phyloP scores from a whole-genome alignment of 495 filamentous ascomycete genomes.

The Trichoderma orchidacearum region DNA sequence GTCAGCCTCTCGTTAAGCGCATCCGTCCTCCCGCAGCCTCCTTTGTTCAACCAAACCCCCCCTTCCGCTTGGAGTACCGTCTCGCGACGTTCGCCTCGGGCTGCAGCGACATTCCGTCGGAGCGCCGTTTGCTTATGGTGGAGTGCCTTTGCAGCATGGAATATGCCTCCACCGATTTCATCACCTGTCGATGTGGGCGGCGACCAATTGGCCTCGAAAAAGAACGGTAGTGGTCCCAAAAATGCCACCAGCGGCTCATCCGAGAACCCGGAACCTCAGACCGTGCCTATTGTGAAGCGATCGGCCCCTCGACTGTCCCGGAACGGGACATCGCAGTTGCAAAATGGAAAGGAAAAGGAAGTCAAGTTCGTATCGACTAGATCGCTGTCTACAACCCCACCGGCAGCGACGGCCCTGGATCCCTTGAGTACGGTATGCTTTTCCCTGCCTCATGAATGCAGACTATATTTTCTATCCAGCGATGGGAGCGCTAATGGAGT shows the following conservation, averaged over 20 bases:
- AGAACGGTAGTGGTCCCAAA: neutral
- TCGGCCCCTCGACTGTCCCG: constrained; percentile 11
- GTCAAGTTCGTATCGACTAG: constrained; percentile 5
- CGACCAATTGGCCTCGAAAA: neutral
- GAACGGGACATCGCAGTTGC: constrained; percentile 6
- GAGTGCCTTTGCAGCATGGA: neutral
- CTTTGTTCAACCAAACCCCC: neutral
- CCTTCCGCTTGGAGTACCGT: neutral
- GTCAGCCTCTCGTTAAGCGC: neutral
- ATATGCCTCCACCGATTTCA: neutral
- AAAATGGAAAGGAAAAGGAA: constrained; percentile 13
- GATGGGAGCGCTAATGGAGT: neutral
- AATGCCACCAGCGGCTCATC: neutral
- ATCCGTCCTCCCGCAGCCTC: neutral
- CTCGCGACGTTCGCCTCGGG: neutral
- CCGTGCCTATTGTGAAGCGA: neutral
- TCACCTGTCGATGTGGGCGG: neutral
- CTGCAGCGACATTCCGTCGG: neutral
- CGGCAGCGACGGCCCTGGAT: constrained; percentile 21
- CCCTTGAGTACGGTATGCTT: constrained; percentile 31
- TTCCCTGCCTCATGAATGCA: neutral
- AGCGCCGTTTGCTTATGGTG: neutral
- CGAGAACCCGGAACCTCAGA: neutral
- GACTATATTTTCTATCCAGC: no score
- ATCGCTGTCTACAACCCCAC: constrained; percentile 9